A percentile compares a stretch with the other conserved stretches of the same genome.
These are phyloP conservation scores for Betula pendula DNA, from an alignment of 306 rosid genomes.

Conservation along the genomic window DNA sequence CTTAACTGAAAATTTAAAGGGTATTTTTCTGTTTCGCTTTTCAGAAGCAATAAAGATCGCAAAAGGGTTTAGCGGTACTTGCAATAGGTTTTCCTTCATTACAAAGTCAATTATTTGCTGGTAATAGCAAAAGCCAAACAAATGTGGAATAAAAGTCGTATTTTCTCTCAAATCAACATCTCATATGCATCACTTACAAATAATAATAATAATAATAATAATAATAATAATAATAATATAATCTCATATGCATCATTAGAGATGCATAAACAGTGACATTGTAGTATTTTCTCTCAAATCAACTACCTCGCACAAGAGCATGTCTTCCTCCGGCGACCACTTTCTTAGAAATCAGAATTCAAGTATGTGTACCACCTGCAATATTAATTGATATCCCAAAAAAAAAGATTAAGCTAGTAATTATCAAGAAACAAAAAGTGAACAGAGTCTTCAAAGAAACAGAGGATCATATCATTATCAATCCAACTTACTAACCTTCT, in stretches of 20 bases:
- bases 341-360: conserved; percentile 98
- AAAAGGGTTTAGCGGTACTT: conserved; percentile 15
- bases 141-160: neutral
- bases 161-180: conserved; percentile 2
- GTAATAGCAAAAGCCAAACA: conserved; percentile 12
- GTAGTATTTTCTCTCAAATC: too few relatives aligned
- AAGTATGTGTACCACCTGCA: conserved; percentile 97
- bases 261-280: conserved; percentile 12
- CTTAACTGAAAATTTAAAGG: neutral
- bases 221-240: too few relatives aligned
- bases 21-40: conserved; percentile 21
- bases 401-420: conserved; percentile 29
- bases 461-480: conserved; percentile 29
- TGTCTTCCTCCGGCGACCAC: conserved; percentile 97
- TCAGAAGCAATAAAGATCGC: conserved; percentile 4
- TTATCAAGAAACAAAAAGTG: conserved; percentile 5
- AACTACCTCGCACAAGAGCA: conserved; percentile 92
- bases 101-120: conserved; percentile 2
- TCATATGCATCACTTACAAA: too few relatives aligned
- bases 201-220: too few relatives aligned
- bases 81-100: conserved; percentile 11
- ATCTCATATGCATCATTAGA: conserved; percentile 11
- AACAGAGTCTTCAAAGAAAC: conserved; percentile 18
- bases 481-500: conserved; percentile 61
- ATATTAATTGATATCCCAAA: conserved; percentile 26